Percentiles rank a stretch among this genome's conserved stretches.
Evolutionary conservation across 306 rosid genomes (phyloP).

Genomic region (Acmispon strigosus): DNA sequence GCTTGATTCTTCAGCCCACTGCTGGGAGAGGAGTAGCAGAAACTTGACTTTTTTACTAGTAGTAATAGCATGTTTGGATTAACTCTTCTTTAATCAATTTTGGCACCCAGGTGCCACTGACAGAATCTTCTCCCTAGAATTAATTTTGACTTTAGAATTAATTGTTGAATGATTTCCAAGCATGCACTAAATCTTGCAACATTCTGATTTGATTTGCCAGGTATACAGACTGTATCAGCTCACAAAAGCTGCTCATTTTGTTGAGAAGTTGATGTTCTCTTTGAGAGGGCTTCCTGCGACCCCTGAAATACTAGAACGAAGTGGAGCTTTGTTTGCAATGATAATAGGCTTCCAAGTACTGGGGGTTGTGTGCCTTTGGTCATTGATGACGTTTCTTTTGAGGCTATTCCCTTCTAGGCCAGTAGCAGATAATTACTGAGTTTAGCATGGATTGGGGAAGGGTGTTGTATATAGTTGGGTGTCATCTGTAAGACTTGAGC

Average conservation of each 20-base stretch:
- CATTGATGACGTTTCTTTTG: conserved; percentile 72
- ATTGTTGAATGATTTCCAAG: no score
- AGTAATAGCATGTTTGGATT: neutral
- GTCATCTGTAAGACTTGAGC: neutral
- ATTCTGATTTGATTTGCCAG: conserved; percentile 31
- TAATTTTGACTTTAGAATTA: no score
- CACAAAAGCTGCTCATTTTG: conserved; percentile 62
- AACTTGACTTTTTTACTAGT: neutral
- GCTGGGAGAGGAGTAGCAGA: neutral
- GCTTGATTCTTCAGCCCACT: neutral
- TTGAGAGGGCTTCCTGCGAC: conserved; percentile 48
- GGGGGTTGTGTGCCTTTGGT: conserved; percentile 77
- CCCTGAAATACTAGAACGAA: conserved; percentile 51
- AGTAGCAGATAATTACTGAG: conserved; percentile 78
- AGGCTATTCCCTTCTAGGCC: conserved; percentile 94
- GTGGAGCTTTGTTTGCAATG: conserved; percentile 55
- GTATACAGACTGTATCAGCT: conserved; percentile 74
- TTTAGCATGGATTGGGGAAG: neutral
- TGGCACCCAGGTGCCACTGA: no score
- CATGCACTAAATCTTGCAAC: neutral
- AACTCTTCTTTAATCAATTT: no score
- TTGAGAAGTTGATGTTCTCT: conserved; percentile 50
- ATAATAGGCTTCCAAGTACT: conserved; percentile 49
- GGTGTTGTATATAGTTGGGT: conserved; percentile 19
- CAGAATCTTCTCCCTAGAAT: no score